These are phyloP conservation scores for Chaetoceros tenuissimus DNA, from an alignment of 108 stramenopile genomes.

Conservation along the genomic window DNA sequence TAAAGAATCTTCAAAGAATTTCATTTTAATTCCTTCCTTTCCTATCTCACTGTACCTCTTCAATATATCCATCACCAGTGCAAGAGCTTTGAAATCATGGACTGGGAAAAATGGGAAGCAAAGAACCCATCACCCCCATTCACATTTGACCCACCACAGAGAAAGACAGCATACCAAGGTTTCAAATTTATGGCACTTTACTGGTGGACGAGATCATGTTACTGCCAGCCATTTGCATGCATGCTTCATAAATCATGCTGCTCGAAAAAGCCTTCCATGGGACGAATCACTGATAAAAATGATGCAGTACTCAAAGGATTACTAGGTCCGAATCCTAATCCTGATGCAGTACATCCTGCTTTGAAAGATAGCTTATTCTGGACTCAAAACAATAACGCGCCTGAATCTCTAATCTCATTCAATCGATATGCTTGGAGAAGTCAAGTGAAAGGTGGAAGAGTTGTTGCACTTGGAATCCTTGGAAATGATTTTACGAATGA, in stretches of 20 bases:
- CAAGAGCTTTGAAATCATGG: conserved; percentile 3
- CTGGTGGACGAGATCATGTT: neutral
- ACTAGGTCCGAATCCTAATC: neutral
- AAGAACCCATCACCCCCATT: neutral
- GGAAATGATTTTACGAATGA: neutral
- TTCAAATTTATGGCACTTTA: neutral
- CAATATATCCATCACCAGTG: too few species aligned
- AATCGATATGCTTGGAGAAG: neutral
- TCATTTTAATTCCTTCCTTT: too few species aligned
- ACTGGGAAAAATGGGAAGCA: neutral
- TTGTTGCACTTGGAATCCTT: neutral
- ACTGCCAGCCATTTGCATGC: neutral
- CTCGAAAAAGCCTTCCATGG: too few species aligned
- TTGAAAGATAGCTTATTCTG: neutral
- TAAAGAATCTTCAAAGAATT: too few species aligned
- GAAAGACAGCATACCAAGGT: neutral
- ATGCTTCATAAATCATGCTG: neutral
- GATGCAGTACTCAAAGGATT: neutral
- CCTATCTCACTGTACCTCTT: too few species aligned
- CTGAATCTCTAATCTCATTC: neutral
- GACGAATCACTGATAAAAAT: neutral
- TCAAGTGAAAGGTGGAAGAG: neutral
- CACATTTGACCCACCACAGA: neutral
- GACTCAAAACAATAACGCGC: neutral
- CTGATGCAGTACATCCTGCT: neutral